Percentiles rank a stretch among this genome's conserved stretches.
phyloP scores from a whole-genome alignment of 176 grass and related monocot species.

The Miscanthus lutarioriparius region DNA sequence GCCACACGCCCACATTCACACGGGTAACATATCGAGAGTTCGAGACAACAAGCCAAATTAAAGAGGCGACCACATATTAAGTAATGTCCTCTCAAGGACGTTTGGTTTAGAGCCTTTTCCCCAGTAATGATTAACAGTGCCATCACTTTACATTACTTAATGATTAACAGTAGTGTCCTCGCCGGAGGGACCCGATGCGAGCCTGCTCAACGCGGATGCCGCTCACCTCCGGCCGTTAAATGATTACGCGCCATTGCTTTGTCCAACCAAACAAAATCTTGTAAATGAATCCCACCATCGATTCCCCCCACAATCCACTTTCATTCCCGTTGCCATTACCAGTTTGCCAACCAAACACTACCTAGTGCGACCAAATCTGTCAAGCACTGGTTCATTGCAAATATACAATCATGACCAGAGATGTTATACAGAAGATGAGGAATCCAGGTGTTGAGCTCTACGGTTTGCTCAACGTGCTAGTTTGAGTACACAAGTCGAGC shows the following conservation, averaged over 20 bases:
- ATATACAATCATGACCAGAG: not conserved
- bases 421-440: not conserved
- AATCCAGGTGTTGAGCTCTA: not conserved
- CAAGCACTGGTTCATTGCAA: not conserved
- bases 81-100: not conserved
- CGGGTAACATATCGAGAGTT: not conserved
- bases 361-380: not conserved
- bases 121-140: not conserved
- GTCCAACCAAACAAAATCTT: too few species aligned
- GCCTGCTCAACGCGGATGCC: too few species aligned
- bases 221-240: too few species aligned
- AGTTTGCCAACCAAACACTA: not conserved
- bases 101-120: too few species aligned
- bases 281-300: too few species aligned
- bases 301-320: too few species aligned
- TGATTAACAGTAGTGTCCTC: too few species aligned
- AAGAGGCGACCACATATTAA: not conserved
- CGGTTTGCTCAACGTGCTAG: not conserved
- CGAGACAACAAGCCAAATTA: not conserved
- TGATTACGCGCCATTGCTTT: too few species aligned
- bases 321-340: not conserved
- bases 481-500: slow-evolving; percentile 7
- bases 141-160: not conserved
- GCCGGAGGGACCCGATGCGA: too few species aligned
- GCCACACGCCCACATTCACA: not conserved